Conservation (phyloP, 2,329 filamentous ascomycete species). For the Apiospora aurea region DNA sequence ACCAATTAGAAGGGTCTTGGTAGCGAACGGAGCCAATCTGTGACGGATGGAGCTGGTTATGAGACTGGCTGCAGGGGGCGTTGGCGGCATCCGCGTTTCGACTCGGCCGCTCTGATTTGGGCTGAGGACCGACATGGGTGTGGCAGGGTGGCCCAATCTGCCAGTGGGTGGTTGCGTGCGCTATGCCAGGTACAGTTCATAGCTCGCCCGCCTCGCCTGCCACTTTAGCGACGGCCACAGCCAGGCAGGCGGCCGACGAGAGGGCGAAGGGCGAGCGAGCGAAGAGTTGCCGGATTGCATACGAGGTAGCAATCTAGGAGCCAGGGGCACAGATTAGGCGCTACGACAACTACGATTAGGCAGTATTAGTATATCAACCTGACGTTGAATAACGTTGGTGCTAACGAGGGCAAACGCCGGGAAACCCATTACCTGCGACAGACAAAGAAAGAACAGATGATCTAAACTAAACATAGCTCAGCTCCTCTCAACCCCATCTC, state of each 20-base stretch:
- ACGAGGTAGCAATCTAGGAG: neutral
- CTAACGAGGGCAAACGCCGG: neutral
- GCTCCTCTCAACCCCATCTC: conserved; percentile 1
- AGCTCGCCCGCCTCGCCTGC: conserved; percentile 5
- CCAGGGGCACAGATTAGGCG: too few species aligned
- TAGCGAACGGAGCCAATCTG: neutral
- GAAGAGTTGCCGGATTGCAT: neutral
- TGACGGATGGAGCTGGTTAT: conserved; percentile 15
- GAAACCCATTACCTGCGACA: neutral
- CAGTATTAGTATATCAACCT: too few species aligned
- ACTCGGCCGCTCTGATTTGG: neutral
- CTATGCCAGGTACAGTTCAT: conserved; percentile 15
- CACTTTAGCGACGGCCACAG: neutral
- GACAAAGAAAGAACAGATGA: neutral
- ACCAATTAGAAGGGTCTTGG: conserved; percentile 14
- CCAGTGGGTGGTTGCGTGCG: neutral
- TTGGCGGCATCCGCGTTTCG: conserved; percentile 23
- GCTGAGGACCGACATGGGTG: neutral
- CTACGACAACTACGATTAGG: too few species aligned
- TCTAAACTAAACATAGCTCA: conserved; percentile 13
- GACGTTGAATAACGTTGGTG: neutral
- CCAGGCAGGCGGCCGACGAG: too few species aligned
- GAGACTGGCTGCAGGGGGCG: conserved; percentile 20
- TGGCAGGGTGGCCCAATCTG: too few species aligned
- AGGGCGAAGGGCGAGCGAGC: neutral